Evolutionary conservation across 225 moss, liverwort and hornwort species (phyloP), one percentile per base, ranked within the genome.

Genomic region (Rhytidiadelphus loreus): DNA sequence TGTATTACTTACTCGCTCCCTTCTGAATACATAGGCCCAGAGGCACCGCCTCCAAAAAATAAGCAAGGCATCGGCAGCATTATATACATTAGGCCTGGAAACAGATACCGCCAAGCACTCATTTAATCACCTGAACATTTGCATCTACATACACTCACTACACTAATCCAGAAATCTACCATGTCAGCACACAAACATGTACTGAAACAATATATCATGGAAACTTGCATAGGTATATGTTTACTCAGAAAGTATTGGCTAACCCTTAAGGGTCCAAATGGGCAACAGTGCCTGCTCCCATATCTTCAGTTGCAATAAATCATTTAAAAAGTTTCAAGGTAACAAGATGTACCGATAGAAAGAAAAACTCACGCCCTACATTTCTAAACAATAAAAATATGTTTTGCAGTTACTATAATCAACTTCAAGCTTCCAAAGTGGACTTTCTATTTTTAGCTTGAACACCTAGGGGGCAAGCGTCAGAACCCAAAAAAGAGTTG

Each of bases 1-100:
- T 79, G 68, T 41, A 56, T 53, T 53, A 92, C 98, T 97, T 95
- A 98, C 98, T 93, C 94, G 90, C 94, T 93, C 65, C 88, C 95
- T 87, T 93, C 96, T 77, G 95, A 93, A 82, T 63, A 86, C 87
- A 97, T 92, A 86, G 94, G 94, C 71, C 94, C 96, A 32, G 95
- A 86, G 76, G 92, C 83, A 76, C 91, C 92, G 81, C 96, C 96
- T 86, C 99, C 97, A 72, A 99, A 99, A 85, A 99, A 97, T 86
- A 99, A 94, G 92, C 99, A 97, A 56, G 99, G 99, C 99, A 99
- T 99, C 58, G 97, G 97, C 64, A 97, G 95, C 96, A 99, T 95
- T 50, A 99, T 92, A 87, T 99, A 99, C 97, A 99, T 97, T 16
- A 97, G 93, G 16, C 96, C 97, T 97, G 96, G 86, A 92, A 87